Evolutionary conservation across 139 green algal genomes (phyloP).

Genomic region (Tetradesmus lagerheimii): DNA sequence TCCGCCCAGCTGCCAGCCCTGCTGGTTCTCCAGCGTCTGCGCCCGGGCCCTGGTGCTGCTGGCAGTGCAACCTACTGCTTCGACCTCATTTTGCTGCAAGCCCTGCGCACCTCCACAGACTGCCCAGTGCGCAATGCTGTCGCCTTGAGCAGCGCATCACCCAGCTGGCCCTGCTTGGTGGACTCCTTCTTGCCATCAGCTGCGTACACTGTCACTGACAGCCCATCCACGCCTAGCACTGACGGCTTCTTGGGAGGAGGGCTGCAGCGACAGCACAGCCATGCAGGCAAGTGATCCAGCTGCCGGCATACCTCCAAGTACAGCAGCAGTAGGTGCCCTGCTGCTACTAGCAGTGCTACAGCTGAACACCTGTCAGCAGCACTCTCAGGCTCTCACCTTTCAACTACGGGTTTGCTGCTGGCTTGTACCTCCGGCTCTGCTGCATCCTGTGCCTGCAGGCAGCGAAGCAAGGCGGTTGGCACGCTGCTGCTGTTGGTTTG

Average conservation of each 20-base stretch:
- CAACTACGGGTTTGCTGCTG: background rate
- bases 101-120: slow-evolving; percentile 40
- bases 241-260: background rate
- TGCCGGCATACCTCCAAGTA: background rate
- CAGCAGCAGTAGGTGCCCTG: background rate
- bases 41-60: background rate
- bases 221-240: background rate
- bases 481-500: background rate
- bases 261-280: background rate
- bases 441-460: slow-evolving; percentile 6
- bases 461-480: background rate
- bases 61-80: background rate
- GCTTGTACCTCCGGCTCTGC: background rate
- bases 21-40: background rate
- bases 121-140: background rate
- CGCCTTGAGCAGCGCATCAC: slow-evolving; percentile 19
- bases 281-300: background rate
- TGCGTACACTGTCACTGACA: slow-evolving; percentile 3
- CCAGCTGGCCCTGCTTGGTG: slow-evolving; percentile 22
- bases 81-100: too few species aligned
- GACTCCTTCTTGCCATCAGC: slow-evolving; percentile 41
- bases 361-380: background rate
- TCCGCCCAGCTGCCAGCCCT: too few species aligned
- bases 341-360: background rate
- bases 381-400: background rate